Percentiles rank a stretch among this genome's conserved stretches.
These are phyloP conservation scores for Asterella californica DNA, from an alignment of 225 moss, liverwort and hornwort species.

Conservation along the genomic window DNA sequence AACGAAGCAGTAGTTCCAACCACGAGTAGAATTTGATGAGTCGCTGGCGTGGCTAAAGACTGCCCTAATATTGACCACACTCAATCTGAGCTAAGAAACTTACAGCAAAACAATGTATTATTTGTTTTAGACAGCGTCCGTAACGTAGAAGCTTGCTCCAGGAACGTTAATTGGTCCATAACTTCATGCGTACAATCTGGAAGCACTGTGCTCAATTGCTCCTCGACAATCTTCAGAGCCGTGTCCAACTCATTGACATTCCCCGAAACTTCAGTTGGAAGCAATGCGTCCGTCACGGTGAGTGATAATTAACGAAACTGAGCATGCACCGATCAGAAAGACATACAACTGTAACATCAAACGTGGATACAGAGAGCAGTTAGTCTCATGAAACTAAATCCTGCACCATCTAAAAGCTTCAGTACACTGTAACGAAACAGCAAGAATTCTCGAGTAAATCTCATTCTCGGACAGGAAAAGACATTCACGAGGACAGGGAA, in stretches of 20 bases:
- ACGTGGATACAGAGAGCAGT: too few species aligned
- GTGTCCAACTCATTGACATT: slow-evolving; percentile 52
- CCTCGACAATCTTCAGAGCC: slow-evolving; percentile 54
- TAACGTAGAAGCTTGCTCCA: slow-evolving; percentile 71
- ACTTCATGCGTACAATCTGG: slow-evolving; percentile 46
- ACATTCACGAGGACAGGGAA: too few species aligned
- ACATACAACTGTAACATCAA: too few species aligned
- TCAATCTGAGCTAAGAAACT: slow-evolving; percentile 13
- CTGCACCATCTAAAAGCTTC: too few species aligned
- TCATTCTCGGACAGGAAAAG: too few species aligned
- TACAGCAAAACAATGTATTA: slow-evolving; percentile 73
- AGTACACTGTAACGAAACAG: too few species aligned
- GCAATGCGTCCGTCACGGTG: slow-evolving; percentile 60
- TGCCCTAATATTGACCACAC: background rate
- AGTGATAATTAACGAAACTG: too few species aligned
- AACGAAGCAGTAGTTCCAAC: background rate
- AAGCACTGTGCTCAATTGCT: slow-evolving; percentile 46
- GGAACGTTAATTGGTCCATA: slow-evolving; percentile 45
- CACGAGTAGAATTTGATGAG: background rate
- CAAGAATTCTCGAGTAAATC: too few species aligned
- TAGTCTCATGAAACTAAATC: too few species aligned
- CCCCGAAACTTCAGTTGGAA: slow-evolving; percentile 56
- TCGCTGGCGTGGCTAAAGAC: background rate
- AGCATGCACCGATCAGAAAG: too few species aligned
- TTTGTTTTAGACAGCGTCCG: slow-evolving; percentile 58